Evolutionary conservation across 2,329 filamentous ascomycete species (phyloP), one percentile per base, ranked within the genome.

Genomic region (Didymella pomorum): DNA sequence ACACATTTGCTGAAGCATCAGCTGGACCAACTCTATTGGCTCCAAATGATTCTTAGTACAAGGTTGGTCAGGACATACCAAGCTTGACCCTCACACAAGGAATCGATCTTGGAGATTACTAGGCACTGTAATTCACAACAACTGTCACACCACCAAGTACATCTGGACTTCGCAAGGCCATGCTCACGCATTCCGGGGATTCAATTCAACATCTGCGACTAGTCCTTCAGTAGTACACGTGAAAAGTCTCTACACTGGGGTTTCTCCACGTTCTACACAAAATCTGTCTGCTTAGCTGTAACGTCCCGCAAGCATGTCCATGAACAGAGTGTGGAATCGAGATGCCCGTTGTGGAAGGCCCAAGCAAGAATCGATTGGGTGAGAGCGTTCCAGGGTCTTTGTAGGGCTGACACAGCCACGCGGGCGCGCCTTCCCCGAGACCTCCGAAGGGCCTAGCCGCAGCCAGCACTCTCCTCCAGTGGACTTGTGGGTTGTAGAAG

Each of bases 381-480:
- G 21, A 39, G 39, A 35, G 28, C 18, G 26, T 26, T 39, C 54
- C 58, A 60, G 58, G 58, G 58, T 60, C 53, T 31, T 35, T 16
- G n/a, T 61, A 61, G 45, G 50, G 58, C 58, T 56, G 52, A 31
- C 58, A 55, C 54, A 58, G 47, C 54, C 47, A 54, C 59, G 49
- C 60, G 31, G 54, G 44, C 51, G 56, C 65, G 65, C 63, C 39
- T 39, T 60, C 55, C 47, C 66, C 66, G 66, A 61, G 44, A 43
- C 9, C n/a, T 28, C 44, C 21, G 52, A 55, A 18, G 43, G 42
- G 43, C 28, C 50, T 54, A 58, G 56, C 50, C 50, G 39, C 37
- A 51, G 31, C 37, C 49, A 48, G 29, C 47, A 31, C 46, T 39
- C 44, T 11, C 35, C 23, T 28, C 48, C 41, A 58, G 59, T 43